phyloP scores from a whole-genome alignment of 257 asterid species.

The Sherardia arvensis region DNA sequence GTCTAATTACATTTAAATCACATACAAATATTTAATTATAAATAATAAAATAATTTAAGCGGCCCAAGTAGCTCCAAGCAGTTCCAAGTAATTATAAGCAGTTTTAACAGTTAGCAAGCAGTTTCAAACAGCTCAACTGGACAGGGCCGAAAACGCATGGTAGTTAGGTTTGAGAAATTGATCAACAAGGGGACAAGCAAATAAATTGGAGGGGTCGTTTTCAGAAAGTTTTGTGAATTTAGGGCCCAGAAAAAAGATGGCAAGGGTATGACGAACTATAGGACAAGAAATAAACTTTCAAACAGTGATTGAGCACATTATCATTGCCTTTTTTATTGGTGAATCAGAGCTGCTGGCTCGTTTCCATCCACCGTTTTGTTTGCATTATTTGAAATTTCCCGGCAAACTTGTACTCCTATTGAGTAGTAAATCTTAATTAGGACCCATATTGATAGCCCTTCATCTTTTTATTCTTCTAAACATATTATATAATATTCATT shows the following conservation, averaged over 20 bases:
- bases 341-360: not conserved
- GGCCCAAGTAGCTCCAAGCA: too few species aligned
- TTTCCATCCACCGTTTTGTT: not conserved
- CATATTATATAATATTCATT: not conserved
- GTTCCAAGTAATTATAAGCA: too few species aligned
- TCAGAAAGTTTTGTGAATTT: not conserved
- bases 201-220: constrained; percentile 3
- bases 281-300: constrained; percentile 15
- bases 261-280: constrained; percentile 10
- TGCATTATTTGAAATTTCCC: constrained; percentile 1
- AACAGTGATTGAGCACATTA: constrained; percentile 1
- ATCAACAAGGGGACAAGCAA: not conserved
- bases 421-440: not conserved
- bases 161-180: not conserved
- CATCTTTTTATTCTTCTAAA: not conserved
- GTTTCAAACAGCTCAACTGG: too few species aligned
- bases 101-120: too few species aligned
- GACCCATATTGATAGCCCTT: not conserved
- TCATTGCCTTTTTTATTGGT: constrained; percentile 1
- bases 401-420: too few species aligned
- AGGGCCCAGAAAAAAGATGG: constrained; percentile 11
- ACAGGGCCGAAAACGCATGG: too few species aligned
- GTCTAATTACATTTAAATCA: too few species aligned
- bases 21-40: too few species aligned
- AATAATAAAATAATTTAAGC: too few species aligned